phyloP scores from a whole-genome alignment of 495 filamentous ascomycete species.

The Pyrenula massariospora region DNA sequence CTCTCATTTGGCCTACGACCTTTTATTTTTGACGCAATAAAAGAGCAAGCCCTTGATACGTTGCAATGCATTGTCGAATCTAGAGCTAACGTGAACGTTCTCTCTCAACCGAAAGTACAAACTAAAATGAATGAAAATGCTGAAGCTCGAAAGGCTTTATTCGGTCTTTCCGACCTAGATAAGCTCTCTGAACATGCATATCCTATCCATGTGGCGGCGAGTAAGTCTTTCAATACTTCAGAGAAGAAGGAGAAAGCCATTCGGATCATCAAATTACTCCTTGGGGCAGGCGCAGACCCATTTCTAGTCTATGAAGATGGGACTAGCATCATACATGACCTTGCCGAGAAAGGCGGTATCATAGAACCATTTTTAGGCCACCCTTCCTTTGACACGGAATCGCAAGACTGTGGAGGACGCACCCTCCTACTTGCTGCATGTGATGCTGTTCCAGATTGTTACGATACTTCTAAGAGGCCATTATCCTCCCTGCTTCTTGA shows the following conservation, averaged over 20 bases:
- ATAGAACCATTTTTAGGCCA: slow-evolving; percentile 3
- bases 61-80: neutral
- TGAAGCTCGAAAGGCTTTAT: neutral
- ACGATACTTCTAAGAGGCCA: neutral
- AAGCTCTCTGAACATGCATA: neutral
- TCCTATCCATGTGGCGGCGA: slow-evolving; percentile 4
- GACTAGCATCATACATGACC: slow-evolving; percentile 1
- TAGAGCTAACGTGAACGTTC: neutral
- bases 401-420: slow-evolving; percentile 1
- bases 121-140: neutral
- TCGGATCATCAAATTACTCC: slow-evolving; percentile 3
- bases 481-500: neutral
- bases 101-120: neutral
- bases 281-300: slow-evolving; percentile 2
- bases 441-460: slow-evolving; percentile 1
- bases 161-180: neutral
- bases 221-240: neutral
- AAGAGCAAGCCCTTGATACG: neutral
- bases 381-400: slow-evolving; percentile 1
- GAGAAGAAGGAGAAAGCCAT: slow-evolving; percentile 1
- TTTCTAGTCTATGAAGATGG: slow-evolving; percentile 1
- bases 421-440: slow-evolving; percentile 3
- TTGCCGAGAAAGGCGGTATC: slow-evolving; percentile 1
- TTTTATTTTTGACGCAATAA: neutral
- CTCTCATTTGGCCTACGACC: neutral